Base-by-base conservation (phyloP, 2,329 filamentous ascomycete genomes). In the Beauveria sp. region DNA sequence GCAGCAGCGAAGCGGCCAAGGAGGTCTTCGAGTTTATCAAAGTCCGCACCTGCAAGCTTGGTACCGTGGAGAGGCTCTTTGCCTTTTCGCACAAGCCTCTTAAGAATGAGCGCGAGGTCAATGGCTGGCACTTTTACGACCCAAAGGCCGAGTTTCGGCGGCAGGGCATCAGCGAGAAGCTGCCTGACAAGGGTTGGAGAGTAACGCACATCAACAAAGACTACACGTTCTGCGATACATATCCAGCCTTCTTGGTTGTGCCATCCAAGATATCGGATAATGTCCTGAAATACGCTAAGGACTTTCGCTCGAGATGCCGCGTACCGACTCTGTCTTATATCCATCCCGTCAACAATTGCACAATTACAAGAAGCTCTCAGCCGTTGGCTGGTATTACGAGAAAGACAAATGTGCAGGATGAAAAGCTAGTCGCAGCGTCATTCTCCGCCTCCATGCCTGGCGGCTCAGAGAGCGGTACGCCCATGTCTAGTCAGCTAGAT, bases 271-370 rank as follows among this genome's bases (percentile, higher is more conserved):
- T 99, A 67, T 98, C 93, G n/a, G 95, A 99, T 74, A 97, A 95
- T 70, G 92, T 93, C 53, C 83, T 99, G 55, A 96, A 96, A 70
- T 96, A 99, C 71, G 95, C 93, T 28, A 89, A 87, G 63, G 85
- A 87, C 64, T 98, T 96, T 75, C 89, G 95, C 57, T 98, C 95
- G 0, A 86, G 93, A 63, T 86, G 88, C 65, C 87, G 95, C 63
- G 93, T 99, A 73, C 95, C 95, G 1, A 89, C 87, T 3, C 78
- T 99, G 45, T 92, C 92, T 24, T 99, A 99, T 73, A 85, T 97
- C n/a, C 95, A 99, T 73, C 91, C 91, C 0, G 81, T 97, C 68
- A 99, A 98, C 72, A 96, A 96, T 72, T 98, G 95, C 74, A 95
- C 93, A 26, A 96, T 99, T 65, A 97, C 93, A 2, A 84, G 95